Conservation (phyloP, 108 stramenopile species). For the Nitzschia sp. region DNA sequence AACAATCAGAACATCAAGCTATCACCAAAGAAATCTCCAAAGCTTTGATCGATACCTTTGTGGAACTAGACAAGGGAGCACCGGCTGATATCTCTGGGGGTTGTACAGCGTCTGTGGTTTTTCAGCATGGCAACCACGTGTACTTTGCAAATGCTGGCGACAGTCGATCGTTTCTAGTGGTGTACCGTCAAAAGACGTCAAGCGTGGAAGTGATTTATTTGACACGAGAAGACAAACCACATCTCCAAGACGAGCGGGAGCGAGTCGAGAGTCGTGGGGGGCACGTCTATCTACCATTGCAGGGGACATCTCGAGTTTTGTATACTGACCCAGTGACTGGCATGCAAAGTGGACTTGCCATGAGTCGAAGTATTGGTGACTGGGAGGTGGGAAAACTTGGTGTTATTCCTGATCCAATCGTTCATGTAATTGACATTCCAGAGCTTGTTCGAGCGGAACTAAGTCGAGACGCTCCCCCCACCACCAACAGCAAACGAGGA, state of each 20-base stretch:
- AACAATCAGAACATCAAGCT: conserved; percentile 3
- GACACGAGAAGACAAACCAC: conserved; percentile 74
- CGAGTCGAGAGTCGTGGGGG: conserved; percentile 77
- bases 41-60: conserved; percentile 35
- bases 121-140: conserved; percentile 65
- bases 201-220: conserved; percentile 59
- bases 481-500: neutral
- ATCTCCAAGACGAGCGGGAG: conserved; percentile 60
- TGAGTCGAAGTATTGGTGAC: conserved; percentile 79
- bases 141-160: conserved; percentile 87
- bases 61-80: conserved; percentile 63
- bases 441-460: conserved; percentile 17
- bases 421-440: conserved; percentile 68
- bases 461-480: neutral
- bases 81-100: conserved; percentile 73
- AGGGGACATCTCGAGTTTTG: conserved; percentile 65
- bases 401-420: conserved; percentile 78
- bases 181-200: conserved; percentile 40
- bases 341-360: conserved; percentile 72
- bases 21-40: conserved; percentile 1
- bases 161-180: conserved; percentile 69
- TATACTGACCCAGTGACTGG: conserved; percentile 75
- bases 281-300: conserved; percentile 53
- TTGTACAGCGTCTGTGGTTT: conserved; percentile 68
- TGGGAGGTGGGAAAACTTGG: conserved; percentile 75